Base-by-base conservation (phyloP, 2,329 filamentous ascomycete genomes). In the Alternaria viburni region DNA sequence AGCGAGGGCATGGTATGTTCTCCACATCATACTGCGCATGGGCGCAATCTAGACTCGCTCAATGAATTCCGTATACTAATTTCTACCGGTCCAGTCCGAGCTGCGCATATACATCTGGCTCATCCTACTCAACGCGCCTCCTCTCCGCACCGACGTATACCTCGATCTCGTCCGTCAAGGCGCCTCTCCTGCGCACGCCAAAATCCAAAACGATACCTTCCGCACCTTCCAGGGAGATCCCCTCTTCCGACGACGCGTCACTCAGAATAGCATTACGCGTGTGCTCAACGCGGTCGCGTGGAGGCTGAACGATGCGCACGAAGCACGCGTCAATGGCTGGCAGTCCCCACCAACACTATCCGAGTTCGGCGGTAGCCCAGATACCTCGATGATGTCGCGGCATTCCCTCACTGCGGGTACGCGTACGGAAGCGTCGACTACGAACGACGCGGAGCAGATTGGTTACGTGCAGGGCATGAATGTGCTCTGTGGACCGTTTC, bases 401-500 rank as follows among this genome's bases (percentile, higher is more conserved):
- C 80, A 72, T 55, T 77, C 74, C 4, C 61, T 75, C 44, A 75
- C 72, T 43, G 67, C 62, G 2, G 68, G 70, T 63, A 70, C 67
- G 15, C 68, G 69, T 66, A 78, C 68, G 45, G 79, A 74, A n/a
- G 71, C 76, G 3, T 75, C 74, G 23, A 76, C 73, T 21, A 75
- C 74, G 6, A 77, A 76, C 51, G 78, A 74, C 85, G 89, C 65
- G 86, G 90, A 69, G 88, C 87, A 92, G 11, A 93, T 93, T 30
- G 94, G 92, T 44, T 99, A 99, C 74, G 95, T 99, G 3, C 96
- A 99, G 81, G 96, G 96, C 69, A 98, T 99, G 95, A 99, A 99
- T 77, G 96, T 99, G 44, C 87, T 99, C 15, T 95, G 94, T 10
- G 96, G 96, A 1, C 96, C 96, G 0, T 97, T 99, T 76, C 85